These are phyloP conservation scores for Silene uniflora DNA, from an alignment of 148 eudicot species.

Conservation along the genomic window DNA sequence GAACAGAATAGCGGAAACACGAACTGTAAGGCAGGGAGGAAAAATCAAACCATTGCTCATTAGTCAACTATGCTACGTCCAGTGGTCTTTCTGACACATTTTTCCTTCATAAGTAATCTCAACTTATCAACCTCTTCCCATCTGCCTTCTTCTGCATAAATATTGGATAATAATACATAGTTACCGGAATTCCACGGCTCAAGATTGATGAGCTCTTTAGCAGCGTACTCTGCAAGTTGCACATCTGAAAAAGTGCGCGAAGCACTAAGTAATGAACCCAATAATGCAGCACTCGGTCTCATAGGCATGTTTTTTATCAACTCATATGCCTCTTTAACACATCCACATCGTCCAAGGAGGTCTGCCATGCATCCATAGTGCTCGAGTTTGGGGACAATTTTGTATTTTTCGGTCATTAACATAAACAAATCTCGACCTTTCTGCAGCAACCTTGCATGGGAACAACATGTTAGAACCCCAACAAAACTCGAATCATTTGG, in stretches of 20 bases:
- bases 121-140: slow-evolving; percentile 69
- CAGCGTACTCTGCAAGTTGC: slow-evolving; percentile 53
- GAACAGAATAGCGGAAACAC: background rate
- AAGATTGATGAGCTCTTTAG: slow-evolving; percentile 51
- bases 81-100: slow-evolving; percentile 36
- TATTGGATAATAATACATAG: slow-evolving; percentile 60
- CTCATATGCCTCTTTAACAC: slow-evolving; percentile 54
- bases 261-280: slow-evolving; percentile 70
- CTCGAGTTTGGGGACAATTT: slow-evolving; percentile 49
- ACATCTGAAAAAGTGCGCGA: slow-evolving; percentile 46
- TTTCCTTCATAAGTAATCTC: slow-evolving; percentile 50
- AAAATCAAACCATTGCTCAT: background rate
- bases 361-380: slow-evolving; percentile 80
- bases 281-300: slow-evolving; percentile 59
- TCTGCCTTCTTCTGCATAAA: slow-evolving; percentile 57
- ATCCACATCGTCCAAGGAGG: slow-evolving; percentile 64
- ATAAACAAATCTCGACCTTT: slow-evolving; percentile 49
- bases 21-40: background rate
- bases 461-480: slow-evolving; percentile 53
- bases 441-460: slow-evolving; percentile 47
- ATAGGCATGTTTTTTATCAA: slow-evolving; percentile 53
- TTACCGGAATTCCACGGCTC: slow-evolving; percentile 79
- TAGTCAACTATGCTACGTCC: slow-evolving; percentile 51
- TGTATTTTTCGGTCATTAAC: slow-evolving; percentile 39
- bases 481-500: slow-evolving; percentile 62